These are phyloP conservation scores for Arctostaphylos glauca DNA, from an alignment of 148 eudicot species.

Conservation along the genomic window DNA sequence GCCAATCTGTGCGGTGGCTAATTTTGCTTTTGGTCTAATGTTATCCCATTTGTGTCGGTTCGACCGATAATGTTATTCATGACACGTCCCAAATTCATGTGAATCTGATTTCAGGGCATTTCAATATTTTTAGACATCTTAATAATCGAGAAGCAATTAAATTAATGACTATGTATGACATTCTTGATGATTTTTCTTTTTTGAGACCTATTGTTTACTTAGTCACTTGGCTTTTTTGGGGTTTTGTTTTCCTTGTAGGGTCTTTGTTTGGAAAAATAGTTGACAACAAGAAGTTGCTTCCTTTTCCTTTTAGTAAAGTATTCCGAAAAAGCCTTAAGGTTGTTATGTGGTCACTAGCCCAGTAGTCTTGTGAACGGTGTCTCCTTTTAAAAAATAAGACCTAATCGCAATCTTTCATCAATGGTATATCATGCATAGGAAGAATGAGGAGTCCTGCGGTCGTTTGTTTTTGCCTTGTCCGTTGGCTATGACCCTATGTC, in stretches of 20 bases:
- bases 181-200: not conserved
- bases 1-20: not conserved
- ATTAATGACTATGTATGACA: not conserved
- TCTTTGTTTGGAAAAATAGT: not conserved
- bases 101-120: not conserved
- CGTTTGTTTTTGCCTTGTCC: not conserved
- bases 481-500: not conserved
- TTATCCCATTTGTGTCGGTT: not conserved
- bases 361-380: too few species aligned
- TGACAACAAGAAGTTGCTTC: not conserved
- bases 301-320: not conserved
- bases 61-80: not conserved
- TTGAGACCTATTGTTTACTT: not conserved
- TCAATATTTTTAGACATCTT: not conserved
- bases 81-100: not conserved
- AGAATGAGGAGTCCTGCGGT: not conserved
- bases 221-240: not conserved
- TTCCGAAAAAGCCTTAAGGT: not conserved
- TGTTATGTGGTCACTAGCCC: not conserved
- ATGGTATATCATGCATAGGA: not conserved
- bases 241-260: too few species aligned
- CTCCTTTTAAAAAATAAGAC: not conserved
- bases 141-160: not conserved
- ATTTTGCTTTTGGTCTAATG: not conserved
- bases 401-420: not conserved